A percentile compares a stretch with the other conserved stretches of the same genome.
phyloP scores from a whole-genome alignment of 176 grass and related monocot species.

The Microstegium vimineum region DNA sequence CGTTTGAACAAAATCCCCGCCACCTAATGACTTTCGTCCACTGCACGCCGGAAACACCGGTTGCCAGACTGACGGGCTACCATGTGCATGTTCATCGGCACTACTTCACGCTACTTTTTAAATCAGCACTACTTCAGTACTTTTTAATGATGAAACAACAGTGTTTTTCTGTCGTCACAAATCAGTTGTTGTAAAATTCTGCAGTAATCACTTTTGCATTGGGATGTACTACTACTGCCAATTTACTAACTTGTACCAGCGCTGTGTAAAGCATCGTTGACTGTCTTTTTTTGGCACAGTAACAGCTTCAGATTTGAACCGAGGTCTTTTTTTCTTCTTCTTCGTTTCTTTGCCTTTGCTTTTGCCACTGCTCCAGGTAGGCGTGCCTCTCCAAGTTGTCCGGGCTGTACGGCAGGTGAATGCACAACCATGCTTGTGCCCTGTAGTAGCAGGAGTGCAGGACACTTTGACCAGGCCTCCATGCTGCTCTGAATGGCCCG shows the following conservation, averaged over 20 bases:
- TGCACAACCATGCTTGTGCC: background rate
- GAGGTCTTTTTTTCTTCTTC: background rate
- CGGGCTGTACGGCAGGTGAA: background rate
- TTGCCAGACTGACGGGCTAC: too few species aligned
- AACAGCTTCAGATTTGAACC: background rate
- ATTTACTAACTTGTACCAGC: background rate
- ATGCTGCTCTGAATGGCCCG: background rate
- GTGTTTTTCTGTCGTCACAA: too few species aligned
- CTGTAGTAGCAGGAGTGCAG: background rate
- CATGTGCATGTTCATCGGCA: too few species aligned
- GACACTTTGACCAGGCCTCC: background rate
- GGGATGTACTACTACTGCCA: background rate
- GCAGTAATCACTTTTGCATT: background rate
- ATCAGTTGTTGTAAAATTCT: background rate
- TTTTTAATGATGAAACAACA: too few species aligned
- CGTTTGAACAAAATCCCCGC: slow-evolving; percentile 46
- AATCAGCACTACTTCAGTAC: too few species aligned
- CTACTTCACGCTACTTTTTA: too few species aligned
- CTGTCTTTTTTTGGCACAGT: background rate
- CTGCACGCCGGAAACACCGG: background rate
- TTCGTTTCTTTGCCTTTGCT: background rate
- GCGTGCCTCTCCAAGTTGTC: slow-evolving; percentile 1
- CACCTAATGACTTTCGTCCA: background rate
- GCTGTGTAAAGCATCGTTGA: background rate
- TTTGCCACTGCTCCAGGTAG: background rate